Evolutionary conservation across 345 rosid species (phyloP), one percentile per base, ranked within the genome.

Genomic region (Lepidium africanum): DNA sequence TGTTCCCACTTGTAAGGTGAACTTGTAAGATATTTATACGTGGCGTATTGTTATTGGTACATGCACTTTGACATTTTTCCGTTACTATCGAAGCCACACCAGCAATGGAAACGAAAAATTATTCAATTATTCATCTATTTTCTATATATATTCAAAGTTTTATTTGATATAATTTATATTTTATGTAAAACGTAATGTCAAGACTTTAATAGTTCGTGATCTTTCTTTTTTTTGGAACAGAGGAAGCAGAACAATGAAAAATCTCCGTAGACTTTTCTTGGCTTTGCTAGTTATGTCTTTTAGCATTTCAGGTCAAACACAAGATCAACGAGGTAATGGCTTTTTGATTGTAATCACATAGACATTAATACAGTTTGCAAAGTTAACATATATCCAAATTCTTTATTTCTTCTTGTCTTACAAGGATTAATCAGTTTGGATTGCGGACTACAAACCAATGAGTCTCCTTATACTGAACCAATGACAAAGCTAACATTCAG

Each of bases 391-490:
- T 15, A 5, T 5, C 21, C 5, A 10, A 6, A 12, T 16, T 38
- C 10, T 51, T 10, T 0, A 0, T 41, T 51, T 45, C 39, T n/a
- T 25, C 32, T 71, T 41, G 40, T 3, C 21, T 61, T 2, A 55
- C 1, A 58, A 72, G 76, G 79, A 40, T 75, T 75, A 67, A 75
- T 69, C 32, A 75, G 1, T 42, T 30, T 75, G 36, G 75, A 69
- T 63, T 75, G 79, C 5, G 79, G 79, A 15, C 40, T 54, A 41
- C 25, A 69, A 61, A 6, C 60, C 54, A 49, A 48, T 0, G 70
- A 69, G 58, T 63, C 79, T 40, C 74, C 79, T 17, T 70, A 63
- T 42, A 75, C 60, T 2, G 74, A 68, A 75, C 74, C 65, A 63
- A 8, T 8, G 3, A 70, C 74, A 63, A 41, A 73, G 10, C 33